phyloP scores from a whole-genome alignment of 2,329 filamentous ascomycete species.

The Alternaria ethzedia region DNA sequence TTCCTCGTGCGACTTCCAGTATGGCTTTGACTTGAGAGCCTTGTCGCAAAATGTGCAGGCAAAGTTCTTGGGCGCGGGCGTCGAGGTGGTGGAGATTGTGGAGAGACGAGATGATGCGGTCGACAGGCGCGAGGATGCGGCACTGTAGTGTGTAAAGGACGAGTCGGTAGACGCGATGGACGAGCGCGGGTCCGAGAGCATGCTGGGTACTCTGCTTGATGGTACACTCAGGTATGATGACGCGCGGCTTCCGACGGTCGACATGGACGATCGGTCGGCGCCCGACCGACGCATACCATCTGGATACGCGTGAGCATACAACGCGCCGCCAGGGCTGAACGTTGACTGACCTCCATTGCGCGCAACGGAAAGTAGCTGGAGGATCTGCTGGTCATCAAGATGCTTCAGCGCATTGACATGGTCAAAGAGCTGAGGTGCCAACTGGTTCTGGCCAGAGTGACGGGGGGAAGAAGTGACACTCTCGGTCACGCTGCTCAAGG shows the following conservation, averaged over 20 bases:
- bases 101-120: slow-evolving; percentile 48
- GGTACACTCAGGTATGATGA: slow-evolving; percentile 48
- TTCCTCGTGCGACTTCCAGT: slow-evolving; percentile 74
- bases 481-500: slow-evolving; percentile 45
- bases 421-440: slow-evolving; percentile 47
- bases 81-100: slow-evolving; percentile 42
- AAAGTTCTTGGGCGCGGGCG: slow-evolving; percentile 47
- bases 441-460: slow-evolving; percentile 39
- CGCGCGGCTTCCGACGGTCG: slow-evolving; percentile 44
- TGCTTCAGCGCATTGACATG: slow-evolving; percentile 50
- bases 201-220: slow-evolving; percentile 47
- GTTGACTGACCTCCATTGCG: slow-evolving; percentile 46
- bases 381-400: slow-evolving; percentile 49
- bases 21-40: slow-evolving; percentile 71
- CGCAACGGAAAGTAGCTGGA: slow-evolving; percentile 46
- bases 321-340: slow-evolving; percentile 10
- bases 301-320: slow-evolving; percentile 31
- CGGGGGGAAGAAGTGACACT: slow-evolving; percentile 46
- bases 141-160: slow-evolving; percentile 46
- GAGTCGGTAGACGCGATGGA: slow-evolving; percentile 49
- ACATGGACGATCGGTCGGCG: slow-evolving; percentile 46
- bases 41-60: slow-evolving; percentile 63
- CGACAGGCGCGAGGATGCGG: slow-evolving; percentile 46
- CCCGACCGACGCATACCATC: slow-evolving; percentile 44
- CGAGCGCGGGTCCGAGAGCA: slow-evolving; percentile 45